Base-by-base conservation (phyloP, 495 filamentous ascomycete genomes). In the Aspergillus sparsus region DNA sequence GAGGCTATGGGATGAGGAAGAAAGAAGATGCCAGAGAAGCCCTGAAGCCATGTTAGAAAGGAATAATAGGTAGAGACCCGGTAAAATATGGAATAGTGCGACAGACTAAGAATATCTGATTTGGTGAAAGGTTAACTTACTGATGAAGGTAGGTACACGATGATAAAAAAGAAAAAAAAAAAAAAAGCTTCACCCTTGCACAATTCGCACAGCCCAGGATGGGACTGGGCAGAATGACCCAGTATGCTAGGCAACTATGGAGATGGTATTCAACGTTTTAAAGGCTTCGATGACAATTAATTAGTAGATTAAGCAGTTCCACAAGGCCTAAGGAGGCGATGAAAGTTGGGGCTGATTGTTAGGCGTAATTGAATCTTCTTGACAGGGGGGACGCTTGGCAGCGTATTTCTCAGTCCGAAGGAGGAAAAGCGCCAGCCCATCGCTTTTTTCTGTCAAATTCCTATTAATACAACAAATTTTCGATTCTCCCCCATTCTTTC, bases 1-100 rank as follows among this genome's bases (percentile, higher is more conserved):
- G 41, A 56, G 60, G 57, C 65, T 60, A 44, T 50, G 58, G 27
- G 42, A 34, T 49, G 15, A 54, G 62, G 53, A 55, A 34, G 54
- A 42, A 34, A 51, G 55, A 63, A 58, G 55, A 62, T 55, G 33
- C 44, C 11, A 21, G 35, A 46, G 35, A 51, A 39, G 6, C 47
- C 58, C 60, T 57, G 27, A 51, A 54, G 39, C 2, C 6, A 33
- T 16, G 58, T 67, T 49, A 67, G 61, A 60, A 39, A 12, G 13
- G 7, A 35, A 49, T 12, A 33, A 47, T 31, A 18, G 10, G 31
- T 50, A 31, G 39, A 44, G 5, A 13, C 36, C 15, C 27, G 44
- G 32, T 27, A 27, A 18, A 35, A n/a, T 42, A 16, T 47, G 5
- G 31, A 39, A 15, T 5, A 27, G 35, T 27, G 35, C 35, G 33